These are phyloP conservation scores for Diaporthe capsici DNA, from an alignment of 2,329 filamentous ascomycete genomes.

Conservation along the genomic window DNA sequence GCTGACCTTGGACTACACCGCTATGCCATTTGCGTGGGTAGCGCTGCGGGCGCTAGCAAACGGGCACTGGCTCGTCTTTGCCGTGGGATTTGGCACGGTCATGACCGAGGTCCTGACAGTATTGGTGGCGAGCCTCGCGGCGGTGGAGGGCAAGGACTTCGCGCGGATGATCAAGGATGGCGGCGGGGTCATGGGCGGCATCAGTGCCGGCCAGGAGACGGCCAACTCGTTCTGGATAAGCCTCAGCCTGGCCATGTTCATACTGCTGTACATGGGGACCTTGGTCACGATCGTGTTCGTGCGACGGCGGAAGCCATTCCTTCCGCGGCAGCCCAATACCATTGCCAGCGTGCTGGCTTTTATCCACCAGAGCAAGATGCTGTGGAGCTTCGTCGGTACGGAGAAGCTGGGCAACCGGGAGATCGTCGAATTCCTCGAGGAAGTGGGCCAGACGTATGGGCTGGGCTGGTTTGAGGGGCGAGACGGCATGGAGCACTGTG, in stretches of 20 bases:
- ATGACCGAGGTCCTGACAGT: conserved; percentile 82
- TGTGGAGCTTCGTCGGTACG: conserved; percentile 81
- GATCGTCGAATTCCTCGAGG: conserved; percentile 74
- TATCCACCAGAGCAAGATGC: conserved; percentile 85
- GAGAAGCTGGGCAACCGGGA: conserved; percentile 71
- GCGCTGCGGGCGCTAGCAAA: conserved; percentile 74
- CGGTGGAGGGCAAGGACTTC: conserved; percentile 75
- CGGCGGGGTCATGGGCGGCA: conserved; percentile 43
- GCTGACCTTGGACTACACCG: conserved; percentile 80
- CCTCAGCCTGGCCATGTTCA: conserved; percentile 71
- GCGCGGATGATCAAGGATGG: conserved; percentile 50
- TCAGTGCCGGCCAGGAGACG: conserved; percentile 72
- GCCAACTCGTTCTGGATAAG: conserved; percentile 76
- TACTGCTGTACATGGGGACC: conserved; percentile 75
- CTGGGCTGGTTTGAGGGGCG: conserved; percentile 83
- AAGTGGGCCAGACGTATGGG: conserved; percentile 77
- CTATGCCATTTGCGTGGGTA: conserved; percentile 77
- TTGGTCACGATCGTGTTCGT: conserved; percentile 73
- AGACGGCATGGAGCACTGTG: conserved; percentile 81
- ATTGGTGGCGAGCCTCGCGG: conserved; percentile 75
- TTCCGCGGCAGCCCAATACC: conserved; percentile 83
- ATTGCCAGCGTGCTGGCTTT: conserved; percentile 83
- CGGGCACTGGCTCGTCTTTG: conserved; percentile 74
- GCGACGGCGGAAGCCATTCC: conserved; percentile 76
- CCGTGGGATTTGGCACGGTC: conserved; percentile 79